Evolutionary conservation across 2,329 filamentous ascomycete species (phyloP).

Genomic region (Ceratocystis variospora): DNA sequence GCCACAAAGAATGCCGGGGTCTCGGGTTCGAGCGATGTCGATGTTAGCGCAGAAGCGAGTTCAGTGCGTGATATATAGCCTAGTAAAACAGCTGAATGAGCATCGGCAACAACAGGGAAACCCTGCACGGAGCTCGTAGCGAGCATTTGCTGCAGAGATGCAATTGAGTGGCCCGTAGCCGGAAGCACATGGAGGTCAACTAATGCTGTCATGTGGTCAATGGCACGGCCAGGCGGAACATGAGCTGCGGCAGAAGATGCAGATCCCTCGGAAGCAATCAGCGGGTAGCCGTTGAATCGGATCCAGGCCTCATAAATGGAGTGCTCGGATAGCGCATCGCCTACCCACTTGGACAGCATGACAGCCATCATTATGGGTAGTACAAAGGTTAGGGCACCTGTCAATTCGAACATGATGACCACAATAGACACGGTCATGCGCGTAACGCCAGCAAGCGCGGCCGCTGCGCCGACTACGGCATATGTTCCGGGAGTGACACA

Average conservation of each 20-base stretch:
- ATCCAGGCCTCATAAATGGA: constrained; percentile 99
- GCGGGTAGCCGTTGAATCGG: constrained; percentile 87
- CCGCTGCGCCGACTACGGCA: constrained; percentile 88
- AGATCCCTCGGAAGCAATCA: constrained; percentile 74
- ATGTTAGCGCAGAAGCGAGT: constrained; percentile 42
- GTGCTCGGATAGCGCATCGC: constrained; percentile 80
- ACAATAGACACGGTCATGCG: constrained; percentile 97
- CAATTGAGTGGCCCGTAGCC: constrained; percentile 76
- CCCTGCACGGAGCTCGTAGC: constrained; percentile 66
- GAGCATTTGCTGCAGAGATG: constrained; percentile 57
- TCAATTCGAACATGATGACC: constrained; percentile 98
- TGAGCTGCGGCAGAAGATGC: constrained; percentile 41
- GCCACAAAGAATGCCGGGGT: constrained; percentile 69
- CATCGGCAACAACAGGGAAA: constrained; percentile 76
- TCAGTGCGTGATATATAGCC: constrained; percentile 93
- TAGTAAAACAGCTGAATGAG: constrained; percentile 62
- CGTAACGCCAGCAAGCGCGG: constrained; percentile 84
- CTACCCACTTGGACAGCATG: constrained; percentile 97
- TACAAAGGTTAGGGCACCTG: constrained; percentile 87
- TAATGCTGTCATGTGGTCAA: constrained; percentile 80
- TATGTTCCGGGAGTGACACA: constrained; percentile 94
- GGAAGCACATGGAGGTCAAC: constrained; percentile 83
- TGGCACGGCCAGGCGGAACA: constrained; percentile 73
- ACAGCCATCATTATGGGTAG: constrained; percentile 98
- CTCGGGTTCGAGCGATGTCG: constrained; percentile 42